phyloP scores from a whole-genome alignment of 192 early-diverging fungal species.

The Cetraspora pellucida region DNA sequence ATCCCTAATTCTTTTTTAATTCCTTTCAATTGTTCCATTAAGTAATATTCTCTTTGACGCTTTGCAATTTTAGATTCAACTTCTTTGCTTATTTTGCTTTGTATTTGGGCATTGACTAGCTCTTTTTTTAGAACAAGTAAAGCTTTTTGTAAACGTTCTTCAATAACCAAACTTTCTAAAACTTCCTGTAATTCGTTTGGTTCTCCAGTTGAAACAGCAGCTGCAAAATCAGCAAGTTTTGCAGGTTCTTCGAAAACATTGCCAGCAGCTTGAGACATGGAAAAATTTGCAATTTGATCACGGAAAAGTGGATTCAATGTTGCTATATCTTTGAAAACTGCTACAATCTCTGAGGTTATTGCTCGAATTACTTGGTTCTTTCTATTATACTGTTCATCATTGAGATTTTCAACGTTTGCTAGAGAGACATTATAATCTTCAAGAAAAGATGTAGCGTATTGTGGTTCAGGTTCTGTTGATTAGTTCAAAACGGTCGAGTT shows the following conservation, averaged over 20 bases:
- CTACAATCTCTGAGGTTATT: constrained; percentile 91
- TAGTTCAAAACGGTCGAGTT: neutral
- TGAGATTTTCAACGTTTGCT: constrained; percentile 85
- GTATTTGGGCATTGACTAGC: constrained; percentile 94
- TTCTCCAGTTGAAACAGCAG: constrained; percentile 92
- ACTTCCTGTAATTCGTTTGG: constrained; percentile 91
- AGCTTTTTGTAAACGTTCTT: constrained; percentile 90
- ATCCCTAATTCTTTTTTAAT: constrained; percentile 99
- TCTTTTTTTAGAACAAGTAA: constrained; percentile 96
- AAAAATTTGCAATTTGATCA: constrained; percentile 98
- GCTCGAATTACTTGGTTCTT: constrained; percentile 89
- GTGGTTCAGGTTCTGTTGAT: constrained; percentile 18
- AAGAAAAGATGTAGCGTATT: constrained; percentile 54
- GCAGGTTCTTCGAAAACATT: constrained; percentile 94
- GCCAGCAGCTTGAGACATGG: constrained; percentile 92
- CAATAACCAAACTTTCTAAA: constrained; percentile 83
- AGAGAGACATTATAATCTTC: constrained; percentile 81
- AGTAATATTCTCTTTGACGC: constrained; percentile 96
- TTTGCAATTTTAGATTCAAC: constrained; percentile 98
- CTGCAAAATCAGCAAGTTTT: constrained; percentile 96
- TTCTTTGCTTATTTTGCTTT: constrained; percentile 96
- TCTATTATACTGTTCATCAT: constrained; percentile 81
- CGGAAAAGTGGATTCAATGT: constrained; percentile 92
- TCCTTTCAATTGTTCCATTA: constrained; percentile 99
- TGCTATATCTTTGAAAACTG: constrained; percentile 96